Evolutionary conservation across 768 basidiomycete species (phyloP).

Genomic region (Lactifluus rugatus): DNA sequence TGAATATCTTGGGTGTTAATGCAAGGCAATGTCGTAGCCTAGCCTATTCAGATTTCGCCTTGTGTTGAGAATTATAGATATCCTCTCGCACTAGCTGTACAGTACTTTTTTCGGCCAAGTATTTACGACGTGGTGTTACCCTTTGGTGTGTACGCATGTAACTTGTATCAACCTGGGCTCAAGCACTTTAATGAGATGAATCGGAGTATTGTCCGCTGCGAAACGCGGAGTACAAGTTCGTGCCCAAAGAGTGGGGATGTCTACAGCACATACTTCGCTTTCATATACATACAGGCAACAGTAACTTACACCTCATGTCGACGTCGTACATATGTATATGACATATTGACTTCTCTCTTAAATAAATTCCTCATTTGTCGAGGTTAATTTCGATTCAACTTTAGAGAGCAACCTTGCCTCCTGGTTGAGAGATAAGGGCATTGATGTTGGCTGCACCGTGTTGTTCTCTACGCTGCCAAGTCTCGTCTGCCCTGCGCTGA

Average conservation of each 20-base stretch:
- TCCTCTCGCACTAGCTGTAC: neutral
- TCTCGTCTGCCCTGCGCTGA: constrained; percentile 15
- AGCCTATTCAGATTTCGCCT: neutral
- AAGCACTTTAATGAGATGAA: neutral
- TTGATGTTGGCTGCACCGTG: constrained; percentile 22
- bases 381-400: neutral
- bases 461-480: constrained; percentile 15
- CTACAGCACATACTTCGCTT: neutral
- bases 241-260: neutral
- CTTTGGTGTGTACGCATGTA: too few relatives aligned
- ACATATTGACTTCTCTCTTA: neutral
- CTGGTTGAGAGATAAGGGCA: constrained; percentile 51
- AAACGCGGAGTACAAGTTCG: neutral
- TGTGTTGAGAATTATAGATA: neutral
- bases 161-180: neutral
- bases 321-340: neutral
- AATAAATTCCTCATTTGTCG: neutral
- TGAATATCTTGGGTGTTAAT: neutral
- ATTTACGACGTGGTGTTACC: too few relatives aligned
- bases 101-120: neutral
- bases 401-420: constrained; percentile 35
- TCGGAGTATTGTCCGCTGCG: neutral
- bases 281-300: neutral
- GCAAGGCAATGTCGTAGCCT: neutral
- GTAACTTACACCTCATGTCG: neutral